Evolutionary conservation across 345 rosid genomes (phyloP), one percentile per base, ranked within the genome.

Genomic region (Alliaria petiolata): DNA sequence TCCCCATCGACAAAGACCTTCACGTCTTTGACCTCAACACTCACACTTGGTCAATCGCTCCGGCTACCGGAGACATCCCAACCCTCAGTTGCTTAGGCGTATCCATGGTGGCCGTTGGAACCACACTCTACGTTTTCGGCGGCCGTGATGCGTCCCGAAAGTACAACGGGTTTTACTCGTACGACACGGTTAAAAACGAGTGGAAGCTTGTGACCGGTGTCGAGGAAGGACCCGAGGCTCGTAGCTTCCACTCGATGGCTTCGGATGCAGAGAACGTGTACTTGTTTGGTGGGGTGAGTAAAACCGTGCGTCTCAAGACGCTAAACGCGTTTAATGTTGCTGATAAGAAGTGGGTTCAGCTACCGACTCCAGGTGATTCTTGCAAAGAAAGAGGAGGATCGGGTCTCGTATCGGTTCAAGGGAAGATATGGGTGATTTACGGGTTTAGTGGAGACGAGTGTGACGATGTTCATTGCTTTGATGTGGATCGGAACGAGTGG

Each of bases 31-130:
- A 71, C 49, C 54, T 71, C 40, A 60, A 62, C 5, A 39, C 69
- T 7, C 43, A 38, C 12, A 61, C 69, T 19, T 71, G 69, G 76
- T 71, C 76, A 12, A 50, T 71, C 22, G 76, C 69, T 28, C 52
- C 12, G 2, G 44, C 69, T 5, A 51, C 33, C 0, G 76, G 76
- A 60, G 76, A 71, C 26, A 15, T 31, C 6, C 56, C 56, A 26
- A 13, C 40, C 28, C 63, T 40, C 10, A 25, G 34, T 19, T 54
- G 60, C 62, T 20, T 50, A 49, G 72, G 72, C 6, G 30, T 43
- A 8, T 16, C 51, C 42, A 67, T 67, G 72, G 61, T 31, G 25
- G 49, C 72, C 28, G 50, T 54, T 8, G 72, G 72, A 39, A 16
- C 40, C 4, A 67, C 6, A 12, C 49, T 67, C 50, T 67, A 54